Conservation (phyloP, 768 basidiomycete genomes). For the Crucibulum laeve region DNA sequence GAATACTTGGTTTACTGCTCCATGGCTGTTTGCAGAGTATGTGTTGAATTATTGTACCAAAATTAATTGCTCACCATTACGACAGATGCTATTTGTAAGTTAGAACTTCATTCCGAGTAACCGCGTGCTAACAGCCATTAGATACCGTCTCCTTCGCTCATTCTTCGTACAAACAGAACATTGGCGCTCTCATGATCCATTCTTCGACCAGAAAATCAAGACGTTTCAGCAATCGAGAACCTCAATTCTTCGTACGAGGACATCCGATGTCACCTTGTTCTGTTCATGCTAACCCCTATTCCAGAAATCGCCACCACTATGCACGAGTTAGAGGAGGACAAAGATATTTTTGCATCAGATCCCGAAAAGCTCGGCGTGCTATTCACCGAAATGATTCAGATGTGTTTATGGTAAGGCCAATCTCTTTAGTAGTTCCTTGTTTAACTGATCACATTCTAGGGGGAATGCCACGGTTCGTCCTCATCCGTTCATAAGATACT, state of each 20-base stretch:
- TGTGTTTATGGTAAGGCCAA: constrained; percentile 70
- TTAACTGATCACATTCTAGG: constrained; percentile 39
- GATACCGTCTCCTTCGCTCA: constrained; percentile 80
- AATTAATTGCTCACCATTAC: neutral
- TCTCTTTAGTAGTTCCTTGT: neutral
- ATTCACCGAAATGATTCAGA: constrained; percentile 84
- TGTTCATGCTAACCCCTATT: neutral
- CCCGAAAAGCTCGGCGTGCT: constrained; percentile 54
- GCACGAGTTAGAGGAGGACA: constrained; percentile 55
- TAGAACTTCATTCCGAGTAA: neutral
- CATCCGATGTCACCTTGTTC: neutral
- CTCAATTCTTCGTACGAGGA: constrained; percentile 70
- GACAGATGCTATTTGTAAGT: constrained; percentile 71
- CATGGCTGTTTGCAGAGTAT: constrained; percentile 97
- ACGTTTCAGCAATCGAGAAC: constrained; percentile 76
- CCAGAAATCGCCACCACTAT: constrained; percentile 73
- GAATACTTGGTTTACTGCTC: constrained; percentile 86
- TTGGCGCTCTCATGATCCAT: constrained; percentile 83
- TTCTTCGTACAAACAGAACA: constrained; percentile 62
- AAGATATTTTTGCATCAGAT: constrained; percentile 37
- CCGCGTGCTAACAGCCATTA: constrained; percentile 19
- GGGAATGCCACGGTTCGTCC: constrained; percentile 84
- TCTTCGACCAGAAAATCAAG: constrained; percentile 70
- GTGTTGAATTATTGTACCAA: constrained; percentile 15
- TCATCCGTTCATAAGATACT: neutral